Base-by-base conservation (phyloP, 2,329 filamentous ascomycete species). In the Xylaria sp. region DNA sequence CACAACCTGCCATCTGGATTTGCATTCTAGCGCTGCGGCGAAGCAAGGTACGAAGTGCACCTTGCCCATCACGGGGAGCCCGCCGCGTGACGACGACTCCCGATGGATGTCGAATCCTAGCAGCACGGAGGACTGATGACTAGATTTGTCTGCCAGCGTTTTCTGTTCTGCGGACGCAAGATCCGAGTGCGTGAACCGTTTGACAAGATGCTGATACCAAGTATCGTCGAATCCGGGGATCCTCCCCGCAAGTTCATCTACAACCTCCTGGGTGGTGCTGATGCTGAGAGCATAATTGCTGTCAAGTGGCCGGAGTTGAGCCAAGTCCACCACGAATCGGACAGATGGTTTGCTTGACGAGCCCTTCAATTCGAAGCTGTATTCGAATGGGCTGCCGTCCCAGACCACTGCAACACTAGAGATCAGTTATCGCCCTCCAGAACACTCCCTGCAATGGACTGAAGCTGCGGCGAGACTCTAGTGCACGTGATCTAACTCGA, bases 331-430 rank as follows among this genome's bases (percentile, higher is more conserved):
- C 18, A 43, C 55, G 39, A 58, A 58, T 7, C 55, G 39, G 13
- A 58, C 55, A 3, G 55, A 28, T 5, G 36, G 20, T 5, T 23
- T 43, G 5, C 20, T 43, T 2, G 36, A 43, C 10, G 23, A 43
- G 5, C 55, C 39, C 4, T 28, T 58, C 9, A 58, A 18, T 10
- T 58, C 55, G 23, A 46, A 43, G 20, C 55, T 58, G 15, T 58
- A 58, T 25, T 46, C 36, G 13, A 57, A 18, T 3, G 36, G 55
- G 10, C 20, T 46, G 13, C 55, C 39, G n/a, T 58, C 12, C 39
- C 20, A 58, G 28, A 8, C 20, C 6, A 25, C 28, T 28, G 28
- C 28, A 28, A 28, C 6, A 5, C 28, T 28, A 4, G 28, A 4
- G 28, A 28, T 28, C 28, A 28, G 28, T 28, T 28, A 28, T 5